Evolutionary conservation across 805 yeast species (phyloP).

Genomic region (Danielia oregonensis): DNA sequence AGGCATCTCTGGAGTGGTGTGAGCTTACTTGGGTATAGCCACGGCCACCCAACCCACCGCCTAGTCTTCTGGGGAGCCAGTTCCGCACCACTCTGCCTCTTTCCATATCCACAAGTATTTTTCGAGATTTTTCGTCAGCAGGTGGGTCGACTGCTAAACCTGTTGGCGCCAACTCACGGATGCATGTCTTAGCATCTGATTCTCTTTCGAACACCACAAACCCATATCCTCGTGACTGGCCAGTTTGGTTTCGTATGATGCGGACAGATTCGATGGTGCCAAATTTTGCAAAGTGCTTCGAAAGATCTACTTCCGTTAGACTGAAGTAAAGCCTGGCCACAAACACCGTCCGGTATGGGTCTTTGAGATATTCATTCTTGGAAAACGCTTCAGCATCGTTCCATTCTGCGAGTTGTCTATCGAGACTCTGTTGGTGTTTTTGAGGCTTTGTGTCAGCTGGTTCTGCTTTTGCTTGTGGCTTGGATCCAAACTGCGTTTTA

Average conservation of each 20-base stretch:
- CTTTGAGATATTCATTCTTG: slow-evolving; percentile 27
- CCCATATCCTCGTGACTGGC: slow-evolving; percentile 76
- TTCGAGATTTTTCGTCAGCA: slow-evolving; percentile 43
- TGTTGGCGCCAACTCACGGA: slow-evolving; percentile 49
- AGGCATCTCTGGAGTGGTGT: slow-evolving; percentile 22
- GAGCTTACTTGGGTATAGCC: slow-evolving; percentile 45
- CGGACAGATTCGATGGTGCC: slow-evolving; percentile 65
- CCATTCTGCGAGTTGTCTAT: slow-evolving; percentile 18
- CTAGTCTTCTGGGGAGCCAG: slow-evolving; percentile 74
- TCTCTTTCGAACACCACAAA: slow-evolving; percentile 69
- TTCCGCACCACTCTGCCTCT: slow-evolving; percentile 61
- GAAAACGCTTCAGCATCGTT: slow-evolving; percentile 15
- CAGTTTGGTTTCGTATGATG: slow-evolving; percentile 33
- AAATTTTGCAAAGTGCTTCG: slow-evolving; percentile 54
- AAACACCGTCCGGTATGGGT: slow-evolving; percentile 77
- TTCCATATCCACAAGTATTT: slow-evolving; percentile 67
- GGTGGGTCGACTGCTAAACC: slow-evolving; percentile 30
- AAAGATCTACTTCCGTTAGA: slow-evolving; percentile 64
- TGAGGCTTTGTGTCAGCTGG: slow-evolving; percentile 3
- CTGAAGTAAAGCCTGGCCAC: slow-evolving; percentile 67
- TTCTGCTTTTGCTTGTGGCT: not conserved
- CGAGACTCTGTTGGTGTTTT: slow-evolving; percentile 5
- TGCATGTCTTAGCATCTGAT: slow-evolving; percentile 58
- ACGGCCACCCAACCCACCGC: slow-evolving; percentile 93
- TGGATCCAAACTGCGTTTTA: slow-evolving; percentile 22